Evolutionary conservation across 2,329 filamentous ascomycete species (phyloP).

Genomic region (Escovopsis sp.): DNA sequence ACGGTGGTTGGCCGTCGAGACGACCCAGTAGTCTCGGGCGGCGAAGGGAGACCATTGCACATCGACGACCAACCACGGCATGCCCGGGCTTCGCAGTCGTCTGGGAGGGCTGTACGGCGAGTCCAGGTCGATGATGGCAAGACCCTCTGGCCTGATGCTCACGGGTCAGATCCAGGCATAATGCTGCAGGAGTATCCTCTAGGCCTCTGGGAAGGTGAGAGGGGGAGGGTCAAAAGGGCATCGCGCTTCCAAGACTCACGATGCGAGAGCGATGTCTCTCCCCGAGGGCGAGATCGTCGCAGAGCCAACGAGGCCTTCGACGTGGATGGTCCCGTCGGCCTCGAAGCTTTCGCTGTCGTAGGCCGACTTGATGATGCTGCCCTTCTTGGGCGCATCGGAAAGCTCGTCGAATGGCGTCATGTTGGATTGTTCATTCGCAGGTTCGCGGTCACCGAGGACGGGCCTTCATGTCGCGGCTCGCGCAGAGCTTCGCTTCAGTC

Average conservation of each 20-base stretch:
- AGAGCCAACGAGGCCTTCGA: slow-evolving; percentile 69
- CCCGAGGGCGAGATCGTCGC: slow-evolving; percentile 88
- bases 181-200: neutral
- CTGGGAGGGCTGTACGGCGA: slow-evolving; percentile 76
- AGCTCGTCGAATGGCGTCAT: slow-evolving; percentile 36
- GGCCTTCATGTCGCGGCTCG: slow-evolving; percentile 8
- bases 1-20: slow-evolving; percentile 86
- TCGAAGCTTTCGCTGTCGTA: slow-evolving; percentile 83
- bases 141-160: slow-evolving; percentile 51
- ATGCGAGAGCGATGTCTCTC: slow-evolving; percentile 78
- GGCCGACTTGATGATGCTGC: slow-evolving; percentile 47
- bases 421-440: slow-evolving; percentile 9
- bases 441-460: slow-evolving; percentile 8
- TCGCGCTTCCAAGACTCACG: slow-evolving; percentile 30
- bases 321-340: slow-evolving; percentile 67
- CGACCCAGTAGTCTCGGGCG: slow-evolving; percentile 78
- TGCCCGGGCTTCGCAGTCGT: slow-evolving; percentile 64
- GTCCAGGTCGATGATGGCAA: slow-evolving; percentile 86
- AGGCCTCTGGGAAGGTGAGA: too few species aligned
- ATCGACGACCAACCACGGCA: slow-evolving; percentile 89
- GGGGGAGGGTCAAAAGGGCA: neutral
- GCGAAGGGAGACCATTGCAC: slow-evolving; percentile 96
- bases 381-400: slow-evolving; percentile 34
- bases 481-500: neutral
- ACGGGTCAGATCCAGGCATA: neutral